A percentile compares a stretch with the other conserved stretches of the same genome.
phyloP scores from a whole-genome alignment of 352 stramenopile genomes.

The Pythium myriotylum region DNA sequence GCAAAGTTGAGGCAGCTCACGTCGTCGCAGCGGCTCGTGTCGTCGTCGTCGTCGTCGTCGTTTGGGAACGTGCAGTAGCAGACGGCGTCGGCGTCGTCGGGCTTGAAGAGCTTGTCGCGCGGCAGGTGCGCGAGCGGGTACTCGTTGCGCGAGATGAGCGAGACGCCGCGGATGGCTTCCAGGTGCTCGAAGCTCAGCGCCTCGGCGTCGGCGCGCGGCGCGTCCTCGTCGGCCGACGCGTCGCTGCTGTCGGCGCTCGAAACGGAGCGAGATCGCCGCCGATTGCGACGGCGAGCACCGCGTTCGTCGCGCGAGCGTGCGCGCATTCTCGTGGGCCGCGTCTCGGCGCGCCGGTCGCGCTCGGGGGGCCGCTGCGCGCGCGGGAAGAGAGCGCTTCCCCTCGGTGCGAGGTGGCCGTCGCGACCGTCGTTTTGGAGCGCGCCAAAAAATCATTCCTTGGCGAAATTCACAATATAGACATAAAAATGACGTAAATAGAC shows the following conservation, averaged over 20 bases:
- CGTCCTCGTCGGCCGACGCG: neutral
- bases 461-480: constrained; percentile 8
- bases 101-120: constrained; percentile 34
- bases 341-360: neutral
- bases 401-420: neutral
- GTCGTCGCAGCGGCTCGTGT: constrained; percentile 67
- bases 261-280: constrained; percentile 15
- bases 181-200: constrained; percentile 54
- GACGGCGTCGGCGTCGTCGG: constrained; percentile 42
- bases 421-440: constrained; percentile 9
- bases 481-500: neutral
- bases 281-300: constrained; percentile 9
- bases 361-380: neutral
- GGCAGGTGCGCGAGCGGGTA: constrained; percentile 67
- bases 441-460: constrained; percentile 14
- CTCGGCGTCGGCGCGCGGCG: constrained; percentile 1
- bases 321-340: neutral
- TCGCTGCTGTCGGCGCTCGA: constrained; percentile 5
- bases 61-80: constrained; percentile 63
- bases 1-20: constrained; percentile 90
- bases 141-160: constrained; percentile 69
- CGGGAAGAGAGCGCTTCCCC: neutral
- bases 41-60: constrained; percentile 35
- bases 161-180: constrained; percentile 63
- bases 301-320: constrained; percentile 18